Evolutionary conservation across 148 eudicot species (phyloP).

Genomic region (Rhododendron ferrugineum): DNA sequence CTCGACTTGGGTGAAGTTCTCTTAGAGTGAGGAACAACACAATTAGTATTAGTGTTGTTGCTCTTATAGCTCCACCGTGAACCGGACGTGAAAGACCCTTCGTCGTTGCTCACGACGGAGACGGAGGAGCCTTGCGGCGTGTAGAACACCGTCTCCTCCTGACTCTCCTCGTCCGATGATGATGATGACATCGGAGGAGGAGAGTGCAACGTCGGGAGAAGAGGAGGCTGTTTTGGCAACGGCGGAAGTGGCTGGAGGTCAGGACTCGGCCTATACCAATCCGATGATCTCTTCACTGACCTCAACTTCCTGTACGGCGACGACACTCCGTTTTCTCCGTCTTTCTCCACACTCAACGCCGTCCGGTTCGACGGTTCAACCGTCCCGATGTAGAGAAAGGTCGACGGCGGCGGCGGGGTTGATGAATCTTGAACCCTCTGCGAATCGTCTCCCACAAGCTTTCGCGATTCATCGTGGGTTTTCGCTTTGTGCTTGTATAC

Average conservation of each 20-base stretch:
- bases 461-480: constrained; percentile 41
- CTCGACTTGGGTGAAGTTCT: constrained; percentile 80
- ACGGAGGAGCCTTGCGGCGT: constrained; percentile 68
- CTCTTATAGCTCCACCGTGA: constrained; percentile 23
- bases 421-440: constrained; percentile 43
- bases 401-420: constrained; percentile 62
- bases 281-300: constrained; percentile 36
- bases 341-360: constrained; percentile 24
- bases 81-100: constrained; percentile 33
- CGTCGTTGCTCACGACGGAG: constrained; percentile 49
- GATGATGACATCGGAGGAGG: constrained; percentile 48
- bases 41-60: constrained; percentile 18
- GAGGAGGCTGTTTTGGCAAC: constrained; percentile 37
- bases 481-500: constrained; percentile 57
- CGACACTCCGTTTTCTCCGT: constrained; percentile 21
- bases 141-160: constrained; percentile 50
- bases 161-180: constrained; percentile 44
- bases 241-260: constrained; percentile 88
- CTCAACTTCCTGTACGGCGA: constrained; percentile 73
- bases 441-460: constrained; percentile 50
- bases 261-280: constrained; percentile 78
- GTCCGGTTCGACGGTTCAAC: constrained; percentile 55
- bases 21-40: constrained; percentile 53
- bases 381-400: constrained; percentile 69
- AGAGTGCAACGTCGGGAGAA: constrained; percentile 39